Base-by-base conservation (phyloP, 179 eudicot species). In the Camellia oleifera region DNA sequence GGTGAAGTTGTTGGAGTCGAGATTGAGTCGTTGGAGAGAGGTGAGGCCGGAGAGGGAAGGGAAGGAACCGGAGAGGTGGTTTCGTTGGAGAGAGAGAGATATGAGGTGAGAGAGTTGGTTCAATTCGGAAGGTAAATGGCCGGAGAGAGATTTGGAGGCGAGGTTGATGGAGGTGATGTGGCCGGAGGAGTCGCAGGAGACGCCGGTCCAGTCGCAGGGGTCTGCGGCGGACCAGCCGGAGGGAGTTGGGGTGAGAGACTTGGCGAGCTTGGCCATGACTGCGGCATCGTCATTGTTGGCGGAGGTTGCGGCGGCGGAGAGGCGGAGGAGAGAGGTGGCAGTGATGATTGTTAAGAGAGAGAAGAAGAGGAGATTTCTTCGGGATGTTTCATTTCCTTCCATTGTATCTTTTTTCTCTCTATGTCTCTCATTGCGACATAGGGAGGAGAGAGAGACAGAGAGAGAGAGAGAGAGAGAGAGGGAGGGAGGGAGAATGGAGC, bases 181-280 rank as follows among this genome's bases (percentile, higher is more conserved):
- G 23, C 80, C 82, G 0, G 88, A 77, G 14, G 83, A 15, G 63
- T 86, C 88, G 17, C 98, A 93, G 2, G 58, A 48, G n/a, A 93
- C 76, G 7, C 96, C 93, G 18, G 40, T 18, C 97, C 97, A 93
- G 75, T 83, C 80, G 78, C 98, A 93, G 66, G 84, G 86, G 72
- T 85, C 61, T 12, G 80, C 0, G 5, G 84, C 84, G 0, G 80
- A 17, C 97, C 97, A 93, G 42, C 83, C 82, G 0, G 85, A 64
- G 0, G 92, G 91, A 0, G 84, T 4, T 0, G 85, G 89, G 61
- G 18, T 42, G 72, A 93, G 69, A 68, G 94, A 77, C 1, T 54
- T 54, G 3, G 87, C 79, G 12, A 92, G 62, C 15, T 80, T 77
- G 44, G 72, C 8, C 93, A 92, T 91, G n/a, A 91, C 73, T 44